Evolutionary conservation across 805 yeast genomes (phyloP).

Genomic region (Wickerhamiella dianesei): DNA sequence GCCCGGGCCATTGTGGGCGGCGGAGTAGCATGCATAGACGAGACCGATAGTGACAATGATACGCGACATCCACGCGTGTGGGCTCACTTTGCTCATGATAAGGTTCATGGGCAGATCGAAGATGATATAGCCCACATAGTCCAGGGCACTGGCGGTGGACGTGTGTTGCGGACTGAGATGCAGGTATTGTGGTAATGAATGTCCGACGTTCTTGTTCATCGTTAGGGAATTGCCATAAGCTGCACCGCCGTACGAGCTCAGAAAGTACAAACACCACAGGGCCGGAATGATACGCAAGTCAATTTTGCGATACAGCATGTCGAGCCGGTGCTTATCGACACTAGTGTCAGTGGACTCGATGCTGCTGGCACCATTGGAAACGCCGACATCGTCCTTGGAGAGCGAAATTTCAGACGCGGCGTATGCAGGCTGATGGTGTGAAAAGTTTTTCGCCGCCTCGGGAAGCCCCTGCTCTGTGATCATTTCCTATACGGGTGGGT

Average conservation of each 20-base stretch:
- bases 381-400: background rate
- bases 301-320: slow-evolving; percentile 37
- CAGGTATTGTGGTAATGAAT: slow-evolving; percentile 44
- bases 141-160: slow-evolving; percentile 65
- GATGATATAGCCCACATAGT: slow-evolving; percentile 69
- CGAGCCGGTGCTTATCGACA: slow-evolving; percentile 22
- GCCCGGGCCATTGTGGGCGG: slow-evolving; percentile 43
- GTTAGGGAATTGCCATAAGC: slow-evolving; percentile 71
- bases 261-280: slow-evolving; percentile 63
- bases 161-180: slow-evolving; percentile 41
- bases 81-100: slow-evolving; percentile 68
- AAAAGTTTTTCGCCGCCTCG: background rate
- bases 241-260: slow-evolving; percentile 64
- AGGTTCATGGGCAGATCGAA: slow-evolving; percentile 85
- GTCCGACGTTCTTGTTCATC: slow-evolving; percentile 52
- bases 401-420: background rate
- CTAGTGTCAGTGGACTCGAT: background rate
- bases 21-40: slow-evolving; percentile 61
- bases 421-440: background rate
- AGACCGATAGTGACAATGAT: slow-evolving; percentile 65
- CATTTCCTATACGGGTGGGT: too few relatives aligned
- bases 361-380: background rate
- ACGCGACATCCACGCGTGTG: slow-evolving; percentile 75
- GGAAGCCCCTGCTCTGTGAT: too few relatives aligned
- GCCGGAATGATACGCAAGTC: slow-evolving; percentile 71